These are phyloP conservation scores for Phaeosphaeria sp. DNA, from an alignment of 2,329 filamentous ascomycete species.

Conservation along the genomic window DNA sequence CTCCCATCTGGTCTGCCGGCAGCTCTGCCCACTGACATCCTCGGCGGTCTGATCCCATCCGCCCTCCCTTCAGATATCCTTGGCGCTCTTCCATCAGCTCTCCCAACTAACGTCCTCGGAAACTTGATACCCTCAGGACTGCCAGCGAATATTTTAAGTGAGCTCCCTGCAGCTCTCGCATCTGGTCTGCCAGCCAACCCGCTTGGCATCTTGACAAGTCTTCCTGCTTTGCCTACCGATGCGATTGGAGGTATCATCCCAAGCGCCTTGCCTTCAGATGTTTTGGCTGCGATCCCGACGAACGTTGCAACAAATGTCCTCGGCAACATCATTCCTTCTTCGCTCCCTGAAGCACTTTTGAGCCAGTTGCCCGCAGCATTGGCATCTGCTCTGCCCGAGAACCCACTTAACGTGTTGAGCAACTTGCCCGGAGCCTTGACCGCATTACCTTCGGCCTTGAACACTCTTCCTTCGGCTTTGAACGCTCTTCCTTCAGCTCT, in stretches of 20 bases:
- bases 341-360: background rate
- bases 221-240: background rate
- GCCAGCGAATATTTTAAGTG: background rate
- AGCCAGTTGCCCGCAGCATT: background rate
- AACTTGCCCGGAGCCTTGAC: background rate
- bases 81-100: background rate
- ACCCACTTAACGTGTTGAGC: background rate
- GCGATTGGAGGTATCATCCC: background rate
- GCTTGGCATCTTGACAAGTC: background rate
- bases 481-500: background rate
- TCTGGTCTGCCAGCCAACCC: background rate
- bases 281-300: background rate
- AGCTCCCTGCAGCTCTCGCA: background rate
- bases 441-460: no score
- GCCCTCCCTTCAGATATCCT: slow-evolving; percentile 1
- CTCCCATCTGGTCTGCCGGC: no score
- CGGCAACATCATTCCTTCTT: background rate
- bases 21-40: background rate
- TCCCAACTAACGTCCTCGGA: background rate
- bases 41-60: background rate
- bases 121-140: background rate
- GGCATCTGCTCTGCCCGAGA: background rate
- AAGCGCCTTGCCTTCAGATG: background rate
- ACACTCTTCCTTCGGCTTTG: background rate
- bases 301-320: background rate